These are phyloP conservation scores for Apiotrichum akiyoshidainum DNA, from an alignment of 1,284 basidiomycete genomes.

Conservation along the genomic window DNA sequence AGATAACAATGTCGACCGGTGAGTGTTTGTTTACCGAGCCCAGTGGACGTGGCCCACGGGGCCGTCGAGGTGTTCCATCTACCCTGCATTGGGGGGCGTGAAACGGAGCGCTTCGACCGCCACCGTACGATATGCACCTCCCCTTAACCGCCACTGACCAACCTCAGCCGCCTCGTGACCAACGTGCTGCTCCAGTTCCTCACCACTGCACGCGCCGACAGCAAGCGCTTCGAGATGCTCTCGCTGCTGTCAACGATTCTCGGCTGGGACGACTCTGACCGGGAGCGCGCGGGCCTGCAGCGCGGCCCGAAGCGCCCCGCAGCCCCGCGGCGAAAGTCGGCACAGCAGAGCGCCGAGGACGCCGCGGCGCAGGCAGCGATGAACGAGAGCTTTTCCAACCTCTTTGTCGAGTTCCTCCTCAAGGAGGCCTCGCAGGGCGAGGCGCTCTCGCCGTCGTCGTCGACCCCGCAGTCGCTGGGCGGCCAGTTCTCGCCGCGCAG, in stretches of 20 bases:
- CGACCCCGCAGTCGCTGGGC: not conserved
- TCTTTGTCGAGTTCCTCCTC: slow-evolving; percentile 93
- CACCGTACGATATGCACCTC: not conserved
- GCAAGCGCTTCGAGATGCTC: slow-evolving; percentile 96
- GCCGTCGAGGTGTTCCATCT: not conserved
- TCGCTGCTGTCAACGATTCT: slow-evolving; percentile 81
- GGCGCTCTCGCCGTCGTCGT: not conserved
- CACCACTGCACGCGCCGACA: slow-evolving; percentile 80
- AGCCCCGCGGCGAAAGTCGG: slow-evolving; percentile 62
- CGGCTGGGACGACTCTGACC: slow-evolving; percentile 83
- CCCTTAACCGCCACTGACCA: not conserved
- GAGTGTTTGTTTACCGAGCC: slow-evolving; percentile 15
- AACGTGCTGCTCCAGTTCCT: slow-evolving; percentile 94
- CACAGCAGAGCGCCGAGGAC: slow-evolving; percentile 41
- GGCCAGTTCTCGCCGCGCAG: not conserved
- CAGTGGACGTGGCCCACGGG: too few relatives aligned
- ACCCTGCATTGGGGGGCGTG: not conserved
- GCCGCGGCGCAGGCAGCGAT: slow-evolving; percentile 48
- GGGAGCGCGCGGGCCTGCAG: slow-evolving; percentile 85
- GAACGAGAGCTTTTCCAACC: slow-evolving; percentile 73
- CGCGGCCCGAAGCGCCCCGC: slow-evolving; percentile 42
- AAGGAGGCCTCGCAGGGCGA: slow-evolving; percentile 67
- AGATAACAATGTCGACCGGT: slow-evolving; percentile 81
- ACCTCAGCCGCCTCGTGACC: slow-evolving; percentile 73
- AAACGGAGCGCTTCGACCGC: too few relatives aligned